Percentiles rank a stretch among this genome's conserved stretches.
Conservation (phyloP, 31 red algal genomes). For the Asparagopsis taxiformis region DNA sequence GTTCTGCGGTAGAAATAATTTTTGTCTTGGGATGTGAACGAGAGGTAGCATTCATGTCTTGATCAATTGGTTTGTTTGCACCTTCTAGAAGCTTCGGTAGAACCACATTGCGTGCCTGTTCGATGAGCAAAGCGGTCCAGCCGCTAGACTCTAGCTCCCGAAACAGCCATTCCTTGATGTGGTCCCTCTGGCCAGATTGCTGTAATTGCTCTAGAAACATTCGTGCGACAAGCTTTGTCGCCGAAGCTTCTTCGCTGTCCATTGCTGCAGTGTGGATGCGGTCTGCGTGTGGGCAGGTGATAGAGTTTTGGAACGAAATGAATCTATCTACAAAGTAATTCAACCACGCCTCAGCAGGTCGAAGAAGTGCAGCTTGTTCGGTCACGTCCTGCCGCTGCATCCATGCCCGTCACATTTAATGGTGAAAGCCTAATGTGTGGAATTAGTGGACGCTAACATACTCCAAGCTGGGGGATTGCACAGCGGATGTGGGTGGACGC, state of each 20-base stretch:
- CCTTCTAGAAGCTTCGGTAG: neutral
- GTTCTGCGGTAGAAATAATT: neutral
- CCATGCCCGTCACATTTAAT: no score
- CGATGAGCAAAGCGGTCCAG: conserved; percentile 23
- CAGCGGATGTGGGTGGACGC: no score
- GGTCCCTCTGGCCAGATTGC: conserved; percentile 35
- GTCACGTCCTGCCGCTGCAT: no score
- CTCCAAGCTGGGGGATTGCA: no score
- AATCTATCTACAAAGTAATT: no score
- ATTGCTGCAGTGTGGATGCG: no score
- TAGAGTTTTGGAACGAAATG: no score
- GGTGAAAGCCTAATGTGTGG: no score
- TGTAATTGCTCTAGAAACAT: conserved; percentile 30
- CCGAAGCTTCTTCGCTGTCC: conserved; percentile 17
- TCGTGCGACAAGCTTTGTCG: conserved; percentile 16
- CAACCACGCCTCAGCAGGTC: no score
- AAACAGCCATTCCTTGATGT: conserved; percentile 42
- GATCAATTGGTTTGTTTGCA: neutral
- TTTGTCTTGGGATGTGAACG: neutral
- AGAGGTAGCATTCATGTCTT: neutral
- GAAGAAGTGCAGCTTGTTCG: no score
- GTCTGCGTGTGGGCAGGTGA: no score
- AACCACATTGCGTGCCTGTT: neutral
- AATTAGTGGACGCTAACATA: no score
- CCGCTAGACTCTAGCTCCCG: conserved; percentile 19